Evolutionary conservation across 208 protist genomes (phyloP).

Genomic region (Trypanosoma boissoni): DNA sequence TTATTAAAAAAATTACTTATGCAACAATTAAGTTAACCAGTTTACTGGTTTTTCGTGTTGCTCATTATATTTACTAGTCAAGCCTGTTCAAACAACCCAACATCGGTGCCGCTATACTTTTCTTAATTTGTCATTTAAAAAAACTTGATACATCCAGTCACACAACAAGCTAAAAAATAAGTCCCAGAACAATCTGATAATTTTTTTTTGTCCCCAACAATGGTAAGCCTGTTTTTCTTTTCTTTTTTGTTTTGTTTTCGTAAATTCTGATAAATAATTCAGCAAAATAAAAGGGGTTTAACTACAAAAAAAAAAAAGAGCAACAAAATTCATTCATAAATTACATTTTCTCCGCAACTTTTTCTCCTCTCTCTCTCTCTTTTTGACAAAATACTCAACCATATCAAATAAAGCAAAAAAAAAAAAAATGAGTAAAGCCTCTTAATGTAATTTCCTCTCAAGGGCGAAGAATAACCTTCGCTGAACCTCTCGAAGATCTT

Average conservation of each 20-base stretch:
- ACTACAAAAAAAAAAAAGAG: constrained; percentile 1
- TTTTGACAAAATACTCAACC: too few species aligned
- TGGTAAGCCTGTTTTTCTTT: background rate
- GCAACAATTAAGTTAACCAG: too few species aligned
- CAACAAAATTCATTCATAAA: background rate
- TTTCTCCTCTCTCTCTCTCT: constrained; percentile 4
- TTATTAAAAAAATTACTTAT: too few species aligned
- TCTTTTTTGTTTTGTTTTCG: background rate
- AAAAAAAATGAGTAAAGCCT: constrained; percentile 6
- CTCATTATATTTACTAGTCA: too few species aligned
- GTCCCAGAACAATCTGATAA: too few species aligned
- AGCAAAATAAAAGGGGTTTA: constrained; percentile 5
- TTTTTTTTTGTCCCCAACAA: too few species aligned
- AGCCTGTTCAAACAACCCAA: too few species aligned
- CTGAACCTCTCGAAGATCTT: constrained; percentile 49
- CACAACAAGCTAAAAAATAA: too few species aligned
- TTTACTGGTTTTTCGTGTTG: too few species aligned
- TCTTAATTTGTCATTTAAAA: too few species aligned
- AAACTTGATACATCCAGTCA: too few species aligned
- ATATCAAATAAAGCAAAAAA: background rate
- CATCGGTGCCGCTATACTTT: too few species aligned
- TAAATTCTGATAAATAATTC: background rate
- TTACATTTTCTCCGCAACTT: background rate
- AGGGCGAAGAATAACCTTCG: constrained; percentile 34
- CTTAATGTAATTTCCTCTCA: background rate